Conservation (phyloP, 2,329 filamentous ascomycete species). For the Ophiostoma pallidulum region DNA sequence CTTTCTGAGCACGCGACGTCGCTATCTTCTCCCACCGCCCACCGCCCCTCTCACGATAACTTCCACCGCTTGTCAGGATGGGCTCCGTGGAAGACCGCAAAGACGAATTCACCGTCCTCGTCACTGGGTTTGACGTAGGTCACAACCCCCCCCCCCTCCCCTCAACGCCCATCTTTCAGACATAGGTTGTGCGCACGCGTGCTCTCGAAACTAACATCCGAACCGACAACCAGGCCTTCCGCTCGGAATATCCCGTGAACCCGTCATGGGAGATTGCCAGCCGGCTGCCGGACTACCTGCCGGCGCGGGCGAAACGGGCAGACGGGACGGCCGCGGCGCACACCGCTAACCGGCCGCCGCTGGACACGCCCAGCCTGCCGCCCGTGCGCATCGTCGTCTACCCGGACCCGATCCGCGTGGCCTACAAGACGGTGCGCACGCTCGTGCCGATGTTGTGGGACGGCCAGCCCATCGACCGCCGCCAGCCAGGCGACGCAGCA, state of each 20-base stretch:
- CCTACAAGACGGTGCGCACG: conserved; percentile 56
- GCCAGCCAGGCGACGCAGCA: too few species aligned
- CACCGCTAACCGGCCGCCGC: conserved; percentile 29
- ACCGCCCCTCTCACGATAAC: too few species aligned
- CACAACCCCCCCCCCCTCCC: too few species aligned
- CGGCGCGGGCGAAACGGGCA: conserved; percentile 35
- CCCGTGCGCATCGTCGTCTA: conserved; percentile 56
- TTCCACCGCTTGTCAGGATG: too few species aligned
- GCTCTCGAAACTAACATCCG: too few species aligned
- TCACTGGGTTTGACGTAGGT: conserved; percentile 54
- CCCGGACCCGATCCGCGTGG: conserved; percentile 58
- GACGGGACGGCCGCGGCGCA: conserved; percentile 19
- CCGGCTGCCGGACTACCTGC: conserved; percentile 55
- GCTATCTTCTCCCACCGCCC: too few species aligned
- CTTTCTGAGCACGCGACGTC: too few species aligned
- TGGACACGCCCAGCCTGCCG: conserved; percentile 39
- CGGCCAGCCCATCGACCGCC: not conserved
- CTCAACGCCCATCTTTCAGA: too few species aligned
- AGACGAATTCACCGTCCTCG: conserved; percentile 47
- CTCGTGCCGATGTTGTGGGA: conserved; percentile 56
- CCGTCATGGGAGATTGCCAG: conserved; percentile 72
- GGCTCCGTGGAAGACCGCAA: conserved; percentile 21
- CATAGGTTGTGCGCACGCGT: too few species aligned
- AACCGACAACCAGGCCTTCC: conserved; percentile 55
- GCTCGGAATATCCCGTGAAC: conserved; percentile 60